Base-by-base conservation (phyloP, 495 filamentous ascomycete species). In the Lineolata rhizophorae region DNA sequence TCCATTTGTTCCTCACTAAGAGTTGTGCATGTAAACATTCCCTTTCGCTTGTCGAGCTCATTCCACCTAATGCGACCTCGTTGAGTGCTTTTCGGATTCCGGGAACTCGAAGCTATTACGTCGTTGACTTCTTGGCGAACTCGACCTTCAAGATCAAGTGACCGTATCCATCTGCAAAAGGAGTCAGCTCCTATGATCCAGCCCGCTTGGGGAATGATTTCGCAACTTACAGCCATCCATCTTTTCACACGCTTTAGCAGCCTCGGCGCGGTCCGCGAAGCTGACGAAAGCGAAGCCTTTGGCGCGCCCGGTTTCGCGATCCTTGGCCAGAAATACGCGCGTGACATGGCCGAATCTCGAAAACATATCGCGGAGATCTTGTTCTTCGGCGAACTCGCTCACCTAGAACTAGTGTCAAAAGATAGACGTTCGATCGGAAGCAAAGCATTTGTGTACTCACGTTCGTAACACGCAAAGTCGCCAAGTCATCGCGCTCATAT, bases 221-320 rank as follows among this genome's bases (percentile, higher is more conserved):
- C n/a, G n/a, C n/a, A 20, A 64, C 71, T 51, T 62, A 76, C 70
- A 93, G 41, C 90, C 90, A 58, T 97, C 87, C 75, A 97, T 78
- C 63, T 92, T 95, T 58, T 77, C 73, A 57, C 84, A 93, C 5
- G 87, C 87, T 55, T 70, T 76, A 35, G 76, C 71, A 34, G 87
- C 87, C 56, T 97, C 90, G 36, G 58, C 53, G 41, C 85, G 66
- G 41, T 95, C 87, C 30, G 71, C 72, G 54, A 83, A 97, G 52
- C 78, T 90, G 58, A 97, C 91, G 52, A 97, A 97, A 12, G 87
- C 87, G 47, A 95, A 97, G 27, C 87, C 87, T 67, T 97, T 97
- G 32, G 90, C 87, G 42, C 81, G 49, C 35, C 78, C 75, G 20
- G 90, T 95, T 30, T 95, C 90, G 50, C 87, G 62, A 56, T 97